These are phyloP conservation scores for Vaccinium corymbosum DNA, from an alignment of 148 eudicot genomes.

Conservation along the genomic window DNA sequence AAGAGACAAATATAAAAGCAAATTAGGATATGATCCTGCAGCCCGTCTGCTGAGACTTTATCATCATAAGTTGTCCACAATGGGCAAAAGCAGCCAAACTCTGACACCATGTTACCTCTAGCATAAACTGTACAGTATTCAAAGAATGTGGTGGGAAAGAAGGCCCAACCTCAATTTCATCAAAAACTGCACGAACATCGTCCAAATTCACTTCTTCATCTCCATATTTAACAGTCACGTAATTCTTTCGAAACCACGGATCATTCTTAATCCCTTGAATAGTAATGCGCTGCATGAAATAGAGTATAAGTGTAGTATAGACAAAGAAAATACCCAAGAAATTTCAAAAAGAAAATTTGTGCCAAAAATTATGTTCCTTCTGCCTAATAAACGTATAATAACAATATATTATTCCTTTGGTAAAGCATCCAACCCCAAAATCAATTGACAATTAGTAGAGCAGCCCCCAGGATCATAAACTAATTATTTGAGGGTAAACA, in stretches of 20 bases:
- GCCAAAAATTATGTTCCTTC: neutral
- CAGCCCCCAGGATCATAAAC: neutral
- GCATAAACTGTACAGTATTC: neutral
- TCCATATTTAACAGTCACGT: conserved; percentile 50
- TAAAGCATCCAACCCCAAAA: neutral
- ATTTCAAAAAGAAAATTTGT: neutral
- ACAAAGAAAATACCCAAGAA: neutral
- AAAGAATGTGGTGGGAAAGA: neutral
- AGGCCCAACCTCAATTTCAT: conserved; percentile 75
- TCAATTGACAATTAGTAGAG: neutral
- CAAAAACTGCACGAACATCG: conserved; percentile 85
- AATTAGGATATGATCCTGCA: conserved; percentile 10
- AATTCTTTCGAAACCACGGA: conserved; percentile 77
- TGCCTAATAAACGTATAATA: neutral
- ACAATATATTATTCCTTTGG: neutral
- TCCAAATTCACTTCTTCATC: conserved; percentile 87
- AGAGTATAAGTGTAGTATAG: conserved; percentile 11
- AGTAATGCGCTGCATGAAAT: conserved; percentile 65
- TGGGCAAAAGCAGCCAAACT: neutral
- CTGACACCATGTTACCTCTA: neutral
- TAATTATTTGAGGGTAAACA: neutral
- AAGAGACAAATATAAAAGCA: neutral
- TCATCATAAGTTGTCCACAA: neutral
- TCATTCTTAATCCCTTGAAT: conserved; percentile 71
- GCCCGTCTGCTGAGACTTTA: neutral